These are phyloP conservation scores for Colletotrichum tabaci DNA, from an alignment of 2,329 filamentous ascomycete species.

Conservation along the genomic window DNA sequence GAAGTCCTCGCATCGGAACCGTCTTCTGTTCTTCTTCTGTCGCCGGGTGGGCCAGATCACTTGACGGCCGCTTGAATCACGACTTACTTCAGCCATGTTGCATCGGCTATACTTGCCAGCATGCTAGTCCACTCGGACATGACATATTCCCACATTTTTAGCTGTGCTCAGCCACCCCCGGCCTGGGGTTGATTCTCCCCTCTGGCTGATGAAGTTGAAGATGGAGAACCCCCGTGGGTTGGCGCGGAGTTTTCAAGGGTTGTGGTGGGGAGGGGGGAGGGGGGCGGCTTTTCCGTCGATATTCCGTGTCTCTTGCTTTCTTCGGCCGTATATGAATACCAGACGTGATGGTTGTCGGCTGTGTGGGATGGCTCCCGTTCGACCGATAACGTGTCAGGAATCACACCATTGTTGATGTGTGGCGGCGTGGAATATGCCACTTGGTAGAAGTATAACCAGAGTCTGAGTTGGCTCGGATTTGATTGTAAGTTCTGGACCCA, in stretches of 20 bases:
- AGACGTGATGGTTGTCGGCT: neutral
- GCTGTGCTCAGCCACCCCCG: slow-evolving; percentile 37
- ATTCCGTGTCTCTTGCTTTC: neutral
- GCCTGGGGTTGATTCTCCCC: slow-evolving; percentile 10
- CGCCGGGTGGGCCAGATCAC: neutral
- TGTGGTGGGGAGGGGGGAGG: neutral
- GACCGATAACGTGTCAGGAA: neutral
- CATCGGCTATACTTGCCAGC: slow-evolving; percentile 34
- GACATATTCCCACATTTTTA: slow-evolving; percentile 23
- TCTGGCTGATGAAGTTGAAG: neutral
- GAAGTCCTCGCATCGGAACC: neutral
- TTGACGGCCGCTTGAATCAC: neutral
- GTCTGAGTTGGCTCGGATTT: neutral
- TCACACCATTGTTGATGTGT: too few species aligned
- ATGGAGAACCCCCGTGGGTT: slow-evolving; percentile 18
- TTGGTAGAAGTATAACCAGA: neutral
- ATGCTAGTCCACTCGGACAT: neutral
- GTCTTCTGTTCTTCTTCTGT: neutral
- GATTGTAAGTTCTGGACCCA: too few species aligned
- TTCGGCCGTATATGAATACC: too few species aligned
- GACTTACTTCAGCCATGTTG: neutral
- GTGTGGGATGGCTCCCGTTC: too few species aligned
- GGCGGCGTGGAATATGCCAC: neutral
- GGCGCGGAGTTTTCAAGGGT: slow-evolving; percentile 23
- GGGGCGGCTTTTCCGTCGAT: slow-evolving; percentile 22